phyloP scores from a whole-genome alignment of 805 yeast genomes.

The Candida michaelii region DNA sequence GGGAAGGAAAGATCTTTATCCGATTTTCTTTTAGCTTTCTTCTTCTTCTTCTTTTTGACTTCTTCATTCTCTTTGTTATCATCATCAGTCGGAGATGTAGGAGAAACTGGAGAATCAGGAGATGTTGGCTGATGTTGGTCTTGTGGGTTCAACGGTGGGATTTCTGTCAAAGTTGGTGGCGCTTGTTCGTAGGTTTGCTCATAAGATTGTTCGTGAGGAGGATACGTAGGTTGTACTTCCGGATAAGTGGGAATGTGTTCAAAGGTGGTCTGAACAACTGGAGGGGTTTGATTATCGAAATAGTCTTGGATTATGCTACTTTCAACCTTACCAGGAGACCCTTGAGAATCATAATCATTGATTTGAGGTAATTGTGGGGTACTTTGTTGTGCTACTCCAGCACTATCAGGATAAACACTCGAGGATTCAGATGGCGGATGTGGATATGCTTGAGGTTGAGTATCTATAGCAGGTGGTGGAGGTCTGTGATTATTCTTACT shows the following conservation, averaged over 20 bases:
- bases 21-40: slow-evolving; percentile 12
- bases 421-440: not conserved
- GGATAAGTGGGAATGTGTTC: no score
- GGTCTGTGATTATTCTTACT: slow-evolving; percentile 9
- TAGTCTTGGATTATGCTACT: slow-evolving; percentile 12
- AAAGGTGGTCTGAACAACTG: no score
- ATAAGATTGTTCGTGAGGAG: no score
- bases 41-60: slow-evolving; percentile 16
- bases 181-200: not conserved
- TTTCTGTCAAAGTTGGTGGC: not conserved
- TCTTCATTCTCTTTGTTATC: slow-evolving; percentile 16
- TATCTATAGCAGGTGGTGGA: slow-evolving; percentile 13
- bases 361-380: slow-evolving; percentile 7
- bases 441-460: not conserved
- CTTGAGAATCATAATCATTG: slow-evolving; percentile 1
- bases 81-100: slow-evolving; percentile 9
- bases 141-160: not conserved
- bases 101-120: not conserved
- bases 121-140: not conserved
- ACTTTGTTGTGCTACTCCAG: slow-evolving; percentile 4
- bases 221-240: no score
- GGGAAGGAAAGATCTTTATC: slow-evolving; percentile 8
- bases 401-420: slow-evolving; percentile 4
- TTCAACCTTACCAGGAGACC: slow-evolving; percentile 9
- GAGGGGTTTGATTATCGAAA: no score